Evolutionary conservation across 305 asterid species (phyloP), one percentile per base, ranked within the genome.

Genomic region (Fraxinus sp.): DNA sequence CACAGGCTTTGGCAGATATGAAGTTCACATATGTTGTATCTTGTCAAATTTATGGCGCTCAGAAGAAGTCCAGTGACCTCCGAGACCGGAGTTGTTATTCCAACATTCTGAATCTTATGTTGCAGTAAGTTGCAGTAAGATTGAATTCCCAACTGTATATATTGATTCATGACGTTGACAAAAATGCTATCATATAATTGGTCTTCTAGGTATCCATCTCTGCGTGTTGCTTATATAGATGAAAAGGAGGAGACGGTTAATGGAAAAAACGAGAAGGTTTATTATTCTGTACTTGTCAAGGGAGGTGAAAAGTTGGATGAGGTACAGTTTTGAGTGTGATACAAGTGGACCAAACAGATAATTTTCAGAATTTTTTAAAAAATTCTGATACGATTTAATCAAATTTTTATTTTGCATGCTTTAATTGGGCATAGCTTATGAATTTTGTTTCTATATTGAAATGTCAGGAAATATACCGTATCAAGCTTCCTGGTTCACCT

Each of bases 191-290:
- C 76, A 74, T 75, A 16, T 83, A 81, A 75, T 77, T 76, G 39
- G 77, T 79, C 39, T 76, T 89, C 79, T 86, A 97, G 99, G 91
- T 91, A 97, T 90, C 94, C 99, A 83, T 92, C 98, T 79, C 90
- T 97, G 35, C 97, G 99, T n/a, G 94, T 97, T 87, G 99, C 99
- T 87, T 97, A 95, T 84, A 97, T 97, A 86, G 99, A 97, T 84
- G 98, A 92, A 88, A 90, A 94, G 82, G 99, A 97, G 86, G 98
- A 92, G 82, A 85, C 92, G 7, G 41, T 90, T 80, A 70, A 83
- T 8, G 95, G 90, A 55, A 93, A 86, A 37, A 79, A 90, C 10
- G 90, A 87, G 87, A 97, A 92, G 92, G 83, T 89, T 81, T 95
- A 95, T 84, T 97, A 97, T 86, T 97, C 99, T 30, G 99, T 97